Conservation (phyloP, 2,329 filamentous ascomycete species). For the Gliomastix tumulicola region DNA sequence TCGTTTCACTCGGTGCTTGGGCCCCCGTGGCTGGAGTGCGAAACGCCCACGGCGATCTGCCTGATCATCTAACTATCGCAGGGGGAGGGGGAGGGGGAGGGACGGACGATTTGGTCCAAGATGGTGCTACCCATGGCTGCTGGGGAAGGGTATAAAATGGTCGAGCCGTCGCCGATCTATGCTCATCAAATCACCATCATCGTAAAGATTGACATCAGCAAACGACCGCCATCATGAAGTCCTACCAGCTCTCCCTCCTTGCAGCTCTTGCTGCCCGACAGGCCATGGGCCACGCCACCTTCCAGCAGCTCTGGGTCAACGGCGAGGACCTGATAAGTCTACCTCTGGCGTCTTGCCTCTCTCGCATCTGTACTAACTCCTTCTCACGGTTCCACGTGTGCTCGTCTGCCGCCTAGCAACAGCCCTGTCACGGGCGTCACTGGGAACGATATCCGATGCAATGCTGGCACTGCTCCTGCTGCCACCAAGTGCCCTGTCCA, state of each 20-base stretch:
- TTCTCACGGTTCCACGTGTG: conserved; percentile 31
- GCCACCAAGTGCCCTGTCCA: conserved; percentile 35
- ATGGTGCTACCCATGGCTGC: too few species aligned
- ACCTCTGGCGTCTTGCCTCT: not conserved
- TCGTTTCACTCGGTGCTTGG: too few species aligned
- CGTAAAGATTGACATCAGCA: too few species aligned
- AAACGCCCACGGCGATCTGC: too few species aligned
- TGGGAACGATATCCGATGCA: conserved; percentile 35
- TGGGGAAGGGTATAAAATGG: too few species aligned
- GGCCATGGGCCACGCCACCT: conserved; percentile 39
- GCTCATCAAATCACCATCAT: too few species aligned
- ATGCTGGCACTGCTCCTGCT: conserved; percentile 27
- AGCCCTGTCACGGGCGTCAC: conserved; percentile 39
- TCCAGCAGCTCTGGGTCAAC: conserved; percentile 41
- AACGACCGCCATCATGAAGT: conserved; percentile 26
- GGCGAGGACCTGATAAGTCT: conserved; percentile 29
- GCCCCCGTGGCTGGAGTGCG: too few species aligned
- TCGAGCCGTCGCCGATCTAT: too few species aligned
- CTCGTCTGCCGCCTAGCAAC: conserved; percentile 41
- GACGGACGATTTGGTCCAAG: too few species aligned
- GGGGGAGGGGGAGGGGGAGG: too few species aligned
- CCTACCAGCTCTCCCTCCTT: conserved; percentile 17
- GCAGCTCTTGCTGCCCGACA: conserved; percentile 24
- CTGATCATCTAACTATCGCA: too few species aligned
- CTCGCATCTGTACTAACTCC: conserved; percentile 12